These are phyloP conservation scores for Geosmithia flava DNA, from an alignment of 2,329 filamentous ascomycete species.

Conservation along the genomic window DNA sequence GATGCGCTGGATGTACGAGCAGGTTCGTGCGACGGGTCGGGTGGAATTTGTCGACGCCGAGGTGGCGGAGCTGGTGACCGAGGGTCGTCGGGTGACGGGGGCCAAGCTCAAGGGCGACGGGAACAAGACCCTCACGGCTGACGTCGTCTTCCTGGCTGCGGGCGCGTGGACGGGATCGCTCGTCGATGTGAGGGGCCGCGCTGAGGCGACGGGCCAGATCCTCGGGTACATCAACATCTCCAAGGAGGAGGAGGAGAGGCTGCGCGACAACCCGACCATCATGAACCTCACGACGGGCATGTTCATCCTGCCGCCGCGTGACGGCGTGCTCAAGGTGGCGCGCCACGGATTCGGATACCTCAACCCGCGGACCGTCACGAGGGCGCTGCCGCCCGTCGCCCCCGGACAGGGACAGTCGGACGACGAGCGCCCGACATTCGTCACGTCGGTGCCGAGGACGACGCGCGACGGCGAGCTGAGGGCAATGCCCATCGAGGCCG, in stretches of 20 bases:
- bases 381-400: slow-evolving; percentile 19
- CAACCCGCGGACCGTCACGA: slow-evolving; percentile 30
- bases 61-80: slow-evolving; percentile 27
- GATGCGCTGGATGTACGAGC: slow-evolving; percentile 50
- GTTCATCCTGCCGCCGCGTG: slow-evolving; percentile 60
- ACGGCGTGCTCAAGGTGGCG: slow-evolving; percentile 53
- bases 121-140: slow-evolving; percentile 39
- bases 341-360: slow-evolving; percentile 59
- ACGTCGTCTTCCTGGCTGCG: slow-evolving; percentile 68
- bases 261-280: slow-evolving; percentile 58
- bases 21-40: slow-evolving; percentile 40
- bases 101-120: slow-evolving; percentile 5
- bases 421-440: slow-evolving; percentile 13
- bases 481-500: slow-evolving; percentile 40
- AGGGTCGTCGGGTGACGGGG: not conserved
- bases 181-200: slow-evolving; percentile 64
- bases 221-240: slow-evolving; percentile 69
- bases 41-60: slow-evolving; percentile 42
- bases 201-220: slow-evolving; percentile 70
- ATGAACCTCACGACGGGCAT: slow-evolving; percentile 60
- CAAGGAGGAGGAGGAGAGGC: slow-evolving; percentile 51
- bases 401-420: slow-evolving; percentile 7
- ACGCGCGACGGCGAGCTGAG: slow-evolving; percentile 17
- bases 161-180: slow-evolving; percentile 79
- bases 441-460: slow-evolving; percentile 22